Base-by-base conservation (phyloP, 1,284 basidiomycete species). In the Paramarasmius palmivorus region DNA sequence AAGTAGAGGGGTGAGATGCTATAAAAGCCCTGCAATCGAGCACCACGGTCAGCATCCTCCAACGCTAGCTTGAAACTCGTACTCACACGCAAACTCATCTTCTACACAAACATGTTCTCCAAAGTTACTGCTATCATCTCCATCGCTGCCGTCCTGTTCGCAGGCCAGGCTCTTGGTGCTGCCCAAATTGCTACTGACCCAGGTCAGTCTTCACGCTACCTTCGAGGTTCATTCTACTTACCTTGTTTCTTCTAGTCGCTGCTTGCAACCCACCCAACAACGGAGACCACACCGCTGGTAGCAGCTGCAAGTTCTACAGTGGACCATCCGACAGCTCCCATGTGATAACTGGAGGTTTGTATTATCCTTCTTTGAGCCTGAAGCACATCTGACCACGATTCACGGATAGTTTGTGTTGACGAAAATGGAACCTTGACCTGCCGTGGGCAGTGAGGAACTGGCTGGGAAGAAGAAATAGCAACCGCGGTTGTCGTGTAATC, bases 191-290 rank as follows among this genome's bases (percentile, higher is more conserved):
- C 45, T n/a, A 47, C 45, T 20, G 45, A 47, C n/a, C 45, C 45
- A 47, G 45, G 45, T 47, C 12, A 47, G 45, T 20, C 2, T 12
- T 23, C 4, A 12, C 7, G 20, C 23, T 35, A 17, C 10, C 17
- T 34, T 22, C 5, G 5, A 5, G 17, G 26, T 8, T 4, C 5
- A 45, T 23, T 32, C 26, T 32, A 14, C 25, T 19, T 7, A 34
- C 45, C 26, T 2, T 7, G 14, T 6, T n/a, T 29, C n/a, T n/a
- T 12, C 34, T n/a, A 50, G 48, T 50, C 22, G 38, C 48, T 26
- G 48, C 48, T 22, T 50, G 48, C 25, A 25, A 25, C 12, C 48
- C 48, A 26, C 48, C 48, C 20, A 39, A 50, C 48, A 50, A 50
- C 36, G 23, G 20, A 1, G 48, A 39, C 22, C 48, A 50, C 23